Conservation (phyloP, 176 grass and related monocot species). For the Hyparrhenia diplandra region DNA sequence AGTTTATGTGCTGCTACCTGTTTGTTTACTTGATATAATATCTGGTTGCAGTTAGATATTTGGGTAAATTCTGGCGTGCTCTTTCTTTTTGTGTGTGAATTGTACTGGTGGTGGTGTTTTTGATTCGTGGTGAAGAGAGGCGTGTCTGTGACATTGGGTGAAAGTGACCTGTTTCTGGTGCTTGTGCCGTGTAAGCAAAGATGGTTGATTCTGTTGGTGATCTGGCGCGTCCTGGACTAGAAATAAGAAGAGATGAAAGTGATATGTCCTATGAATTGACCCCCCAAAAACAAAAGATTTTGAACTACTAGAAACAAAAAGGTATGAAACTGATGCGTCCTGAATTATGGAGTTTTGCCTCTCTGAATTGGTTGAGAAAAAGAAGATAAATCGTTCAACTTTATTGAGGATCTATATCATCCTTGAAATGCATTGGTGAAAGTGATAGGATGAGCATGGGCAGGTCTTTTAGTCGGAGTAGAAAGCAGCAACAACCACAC, state of each 20-base stretch:
- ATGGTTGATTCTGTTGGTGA: constrained; percentile 1
- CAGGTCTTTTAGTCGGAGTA: too few species aligned
- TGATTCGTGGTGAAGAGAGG: background rate
- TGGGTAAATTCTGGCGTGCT: background rate
- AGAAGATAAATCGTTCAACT: background rate
- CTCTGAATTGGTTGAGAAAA: background rate
- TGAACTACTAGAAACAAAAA: background rate
- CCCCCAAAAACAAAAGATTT: background rate
- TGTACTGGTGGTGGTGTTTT: background rate
- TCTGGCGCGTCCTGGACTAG: constrained; percentile 10
- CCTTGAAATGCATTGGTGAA: too few species aligned
- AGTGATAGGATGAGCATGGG: too few species aligned
- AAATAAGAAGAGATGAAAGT: constrained; percentile 3
- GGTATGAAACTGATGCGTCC: background rate
- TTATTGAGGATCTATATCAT: background rate
- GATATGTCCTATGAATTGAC: background rate
- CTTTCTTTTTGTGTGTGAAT: background rate
- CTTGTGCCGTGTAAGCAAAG: background rate
- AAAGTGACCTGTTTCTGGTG: constrained; percentile 16
- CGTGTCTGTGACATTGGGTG: constrained; percentile 10
- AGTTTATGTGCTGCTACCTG: background rate
- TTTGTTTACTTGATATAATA: background rate
- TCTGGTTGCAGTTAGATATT: constrained; percentile 21
- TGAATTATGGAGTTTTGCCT: background rate
- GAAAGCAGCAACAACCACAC: too few species aligned